Evolutionary conservation across 2,329 filamentous ascomycete genomes (phyloP).

Genomic region (Neopestalotiopsis clavispora): DNA sequence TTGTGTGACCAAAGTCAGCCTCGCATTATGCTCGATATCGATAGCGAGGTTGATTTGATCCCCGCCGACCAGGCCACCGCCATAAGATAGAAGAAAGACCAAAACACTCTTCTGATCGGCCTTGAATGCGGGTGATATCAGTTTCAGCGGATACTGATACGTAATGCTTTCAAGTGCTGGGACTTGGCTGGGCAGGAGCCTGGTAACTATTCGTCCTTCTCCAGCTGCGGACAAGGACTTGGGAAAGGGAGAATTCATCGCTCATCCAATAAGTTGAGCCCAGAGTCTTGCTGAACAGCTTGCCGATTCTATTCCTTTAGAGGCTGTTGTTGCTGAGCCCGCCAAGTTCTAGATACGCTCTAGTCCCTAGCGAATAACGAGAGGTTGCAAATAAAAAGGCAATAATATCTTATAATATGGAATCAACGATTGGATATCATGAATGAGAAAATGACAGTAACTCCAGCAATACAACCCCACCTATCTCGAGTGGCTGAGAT

Average conservation of each 20-base stretch:
- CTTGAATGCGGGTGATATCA: slow-evolving; percentile 79
- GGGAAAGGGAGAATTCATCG: slow-evolving; percentile 74
- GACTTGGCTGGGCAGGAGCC: slow-evolving; percentile 71
- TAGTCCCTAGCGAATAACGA: background rate
- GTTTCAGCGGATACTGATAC: slow-evolving; percentile 94
- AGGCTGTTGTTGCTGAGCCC: no score
- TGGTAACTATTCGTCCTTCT: slow-evolving; percentile 76
- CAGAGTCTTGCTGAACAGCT: background rate
- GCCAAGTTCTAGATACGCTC: no score
- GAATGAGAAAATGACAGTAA: background rate
- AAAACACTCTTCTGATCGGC: slow-evolving; percentile 71
- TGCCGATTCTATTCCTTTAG: no score
- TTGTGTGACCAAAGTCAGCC: slow-evolving; percentile 70
- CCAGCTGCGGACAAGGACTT: slow-evolving; percentile 76
- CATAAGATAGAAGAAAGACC: slow-evolving; percentile 91
- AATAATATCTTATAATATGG: background rate
- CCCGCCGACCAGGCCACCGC: slow-evolving; percentile 88
- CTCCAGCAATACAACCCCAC: background rate
- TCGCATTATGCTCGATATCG: slow-evolving; percentile 65
- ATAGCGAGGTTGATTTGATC: slow-evolving; percentile 80
- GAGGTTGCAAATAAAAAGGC: background rate
- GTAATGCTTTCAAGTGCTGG: slow-evolving; percentile 76
- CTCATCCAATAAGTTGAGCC: background rate
- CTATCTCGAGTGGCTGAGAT: background rate
- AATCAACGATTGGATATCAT: background rate